Evolutionary conservation across 164 flowering plant species (phyloP).

Genomic region (Berberis thunbergii): DNA sequence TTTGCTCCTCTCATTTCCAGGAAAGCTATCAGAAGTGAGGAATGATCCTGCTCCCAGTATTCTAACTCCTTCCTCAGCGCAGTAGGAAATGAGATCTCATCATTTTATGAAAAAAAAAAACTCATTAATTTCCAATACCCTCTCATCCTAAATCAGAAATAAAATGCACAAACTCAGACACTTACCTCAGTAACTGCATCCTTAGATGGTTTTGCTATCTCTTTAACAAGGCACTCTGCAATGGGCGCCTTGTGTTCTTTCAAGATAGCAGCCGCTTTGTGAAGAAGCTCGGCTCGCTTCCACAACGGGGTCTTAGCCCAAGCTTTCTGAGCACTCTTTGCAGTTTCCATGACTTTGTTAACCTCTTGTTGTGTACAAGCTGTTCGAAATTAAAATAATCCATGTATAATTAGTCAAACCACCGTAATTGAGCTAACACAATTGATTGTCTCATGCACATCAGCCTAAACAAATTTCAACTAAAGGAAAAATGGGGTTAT

Average conservation of each 20-base stretch:
- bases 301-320: constrained; percentile 96
- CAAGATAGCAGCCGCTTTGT: constrained; percentile 85
- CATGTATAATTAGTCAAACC: neutral
- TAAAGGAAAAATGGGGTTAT: too few species aligned
- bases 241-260: constrained; percentile 83
- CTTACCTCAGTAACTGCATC: constrained; percentile 93
- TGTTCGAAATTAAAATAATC: constrained; percentile 18
- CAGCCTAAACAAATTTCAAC: neutral
- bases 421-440: neutral
- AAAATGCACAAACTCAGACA: too few species aligned
- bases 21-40: constrained; percentile 39
- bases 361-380: constrained; percentile 97
- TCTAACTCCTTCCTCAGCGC: constrained; percentile 97
- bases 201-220: constrained; percentile 95
- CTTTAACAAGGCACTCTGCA: constrained; percentile 87
- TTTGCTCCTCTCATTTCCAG: constrained; percentile 8
- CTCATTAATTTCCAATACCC: neutral
- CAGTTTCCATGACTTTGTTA: constrained; percentile 71
- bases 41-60: constrained; percentile 83
- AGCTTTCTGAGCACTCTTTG: constrained; percentile 67
- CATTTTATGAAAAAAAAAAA: constrained; percentile 27
- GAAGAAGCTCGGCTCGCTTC: constrained; percentile 97
- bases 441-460: too few species aligned
- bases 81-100: constrained; percentile 86
- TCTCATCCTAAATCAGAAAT: neutral